Percentiles rank a stretch among this genome's conserved stretches.
phyloP scores from a whole-genome alignment of 2,329 filamentous ascomycete genomes.

The Pezizomycotina sp. region DNA sequence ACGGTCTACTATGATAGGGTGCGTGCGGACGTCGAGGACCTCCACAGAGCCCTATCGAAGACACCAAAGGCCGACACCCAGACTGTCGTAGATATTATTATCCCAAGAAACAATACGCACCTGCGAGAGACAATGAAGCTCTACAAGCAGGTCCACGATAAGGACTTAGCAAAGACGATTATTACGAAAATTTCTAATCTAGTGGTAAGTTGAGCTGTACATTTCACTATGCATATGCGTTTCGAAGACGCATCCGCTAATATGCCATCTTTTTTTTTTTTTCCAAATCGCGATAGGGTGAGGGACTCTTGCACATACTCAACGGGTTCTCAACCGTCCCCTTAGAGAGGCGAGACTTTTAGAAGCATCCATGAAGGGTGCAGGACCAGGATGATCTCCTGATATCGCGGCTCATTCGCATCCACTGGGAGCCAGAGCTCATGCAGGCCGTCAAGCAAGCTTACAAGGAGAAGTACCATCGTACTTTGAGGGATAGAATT shows the following conservation, averaged over 20 bases:
- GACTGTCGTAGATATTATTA: slow-evolving; percentile 70
- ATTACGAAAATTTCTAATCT: slow-evolving; percentile 80
- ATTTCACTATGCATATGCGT: neutral
- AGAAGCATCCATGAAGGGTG: slow-evolving; percentile 59
- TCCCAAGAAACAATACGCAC: slow-evolving; percentile 65
- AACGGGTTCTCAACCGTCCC: slow-evolving; percentile 94
- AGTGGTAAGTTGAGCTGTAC: slow-evolving; percentile 48
- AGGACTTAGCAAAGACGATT: slow-evolving; percentile 77
- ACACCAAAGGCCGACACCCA: slow-evolving; percentile 58
- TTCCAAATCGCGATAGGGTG: slow-evolving; percentile 44
- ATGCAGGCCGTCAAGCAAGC: slow-evolving; percentile 63
- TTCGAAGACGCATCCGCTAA: neutral
- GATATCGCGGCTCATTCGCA: slow-evolving; percentile 68
- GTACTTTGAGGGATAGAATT: slow-evolving; percentile 60
- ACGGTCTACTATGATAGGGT: slow-evolving; percentile 41
- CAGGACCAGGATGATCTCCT: slow-evolving; percentile 48
- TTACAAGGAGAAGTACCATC: slow-evolving; percentile 60
- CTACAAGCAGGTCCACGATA: slow-evolving; percentile 56
- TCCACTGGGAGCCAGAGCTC: slow-evolving; percentile 83
- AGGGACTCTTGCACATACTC: slow-evolving; percentile 84
- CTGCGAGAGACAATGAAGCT: slow-evolving; percentile 59
- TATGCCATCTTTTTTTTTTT: neutral
- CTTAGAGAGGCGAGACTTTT: slow-evolving; percentile 82
- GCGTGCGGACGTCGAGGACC: slow-evolving; percentile 52
- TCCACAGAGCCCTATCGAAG: slow-evolving; percentile 39